Evolutionary conservation across 805 yeast genomes (phyloP), one percentile per base, ranked within the genome.

Genomic region (Spathaspora girioi): DNA sequence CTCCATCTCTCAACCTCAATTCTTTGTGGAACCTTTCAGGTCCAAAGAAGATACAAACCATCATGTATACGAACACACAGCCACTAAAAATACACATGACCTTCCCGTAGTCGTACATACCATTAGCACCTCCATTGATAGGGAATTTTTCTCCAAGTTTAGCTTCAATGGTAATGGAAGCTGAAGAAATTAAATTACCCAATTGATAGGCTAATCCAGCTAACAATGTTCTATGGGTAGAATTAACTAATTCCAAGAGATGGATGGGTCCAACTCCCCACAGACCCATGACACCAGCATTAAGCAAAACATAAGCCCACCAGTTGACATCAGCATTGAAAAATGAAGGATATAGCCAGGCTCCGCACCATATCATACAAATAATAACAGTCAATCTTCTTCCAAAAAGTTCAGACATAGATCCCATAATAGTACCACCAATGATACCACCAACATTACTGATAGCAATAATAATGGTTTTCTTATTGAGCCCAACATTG

Each of bases 181-280:
- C 87, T 40, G 85, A 79, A 1, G 86, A 79, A 19, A 82, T 83
- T 61, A 84, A 72, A 67, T 84, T 84, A 71, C 89, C 89, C 57
- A 84, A 69, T 64, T 84, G 89, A 63, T 84, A 84, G 19, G 86
- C 73, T 32, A 77, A 75, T 62, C 89, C 89, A 43, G 80, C 78
- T 48, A 82, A 80, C 53, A 84, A 81, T 8, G 88, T 75, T 65
- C 84, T 75, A 68, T 79, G 82, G 53, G 80, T 81, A 18, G 85
- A 83, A 51, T 84, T 84, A 41, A 86, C 75, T 54, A 84, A 71
- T 65, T 82, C 87, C 3, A 82, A 72, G 49, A 84, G 68, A 64
- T 83, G 86, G 52, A 82, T 73, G 49, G 88, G 88, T 49, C 79
- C 72, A 42, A 82, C 83, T 58, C 88, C 88, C 84, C 86, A 84